A percentile compares a stretch with the other conserved stretches of the same genome.
These are phyloP conservation scores for Pleurotus sapidus DNA, from an alignment of 768 basidiomycete species.

Conservation along the genomic window DNA sequence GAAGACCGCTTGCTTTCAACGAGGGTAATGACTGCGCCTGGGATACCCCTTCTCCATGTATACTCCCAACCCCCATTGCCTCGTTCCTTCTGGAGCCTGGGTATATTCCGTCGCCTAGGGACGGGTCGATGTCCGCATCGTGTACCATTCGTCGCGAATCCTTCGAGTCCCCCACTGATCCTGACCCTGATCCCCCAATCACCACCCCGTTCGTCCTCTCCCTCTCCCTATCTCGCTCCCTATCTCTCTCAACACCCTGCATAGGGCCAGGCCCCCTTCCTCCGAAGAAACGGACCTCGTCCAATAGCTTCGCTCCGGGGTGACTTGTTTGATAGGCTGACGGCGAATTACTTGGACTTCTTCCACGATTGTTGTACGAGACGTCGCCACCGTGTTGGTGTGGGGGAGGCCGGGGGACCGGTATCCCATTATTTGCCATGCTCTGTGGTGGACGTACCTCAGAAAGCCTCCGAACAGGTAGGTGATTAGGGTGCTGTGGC, in stretches of 20 bases:
- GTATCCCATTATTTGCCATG: slow-evolving; percentile 12
- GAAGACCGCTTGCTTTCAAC: slow-evolving; percentile 69
- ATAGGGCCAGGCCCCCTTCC: slow-evolving; percentile 2
- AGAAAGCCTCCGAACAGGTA: not conserved
- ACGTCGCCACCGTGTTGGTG: slow-evolving; percentile 25
- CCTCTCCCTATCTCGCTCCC: slow-evolving; percentile 12
- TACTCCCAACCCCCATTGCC: slow-evolving; percentile 17
- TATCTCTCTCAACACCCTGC: slow-evolving; percentile 11
- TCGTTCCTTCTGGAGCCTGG: slow-evolving; percentile 10
- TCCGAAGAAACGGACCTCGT: slow-evolving; percentile 30
- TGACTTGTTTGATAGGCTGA: slow-evolving; percentile 23
- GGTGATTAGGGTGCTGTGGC: not conserved
- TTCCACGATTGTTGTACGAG: slow-evolving; percentile 19
- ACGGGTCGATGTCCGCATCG: slow-evolving; percentile 11
- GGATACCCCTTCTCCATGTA: slow-evolving; percentile 22
- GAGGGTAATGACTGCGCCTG: slow-evolving; percentile 56
- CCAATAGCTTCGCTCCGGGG: slow-evolving; percentile 29
- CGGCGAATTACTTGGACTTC: slow-evolving; percentile 4
- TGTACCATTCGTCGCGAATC: not conserved
- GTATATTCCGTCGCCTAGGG: not conserved
- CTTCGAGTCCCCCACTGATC: not conserved
- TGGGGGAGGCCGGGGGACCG: slow-evolving; percentile 22
- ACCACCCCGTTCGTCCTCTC: slow-evolving; percentile 1
- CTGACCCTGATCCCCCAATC: not conserved
- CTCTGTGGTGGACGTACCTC: slow-evolving; percentile 1